Base-by-base conservation (phyloP, 805 yeast genomes). In the Saturnispora bothae region DNA sequence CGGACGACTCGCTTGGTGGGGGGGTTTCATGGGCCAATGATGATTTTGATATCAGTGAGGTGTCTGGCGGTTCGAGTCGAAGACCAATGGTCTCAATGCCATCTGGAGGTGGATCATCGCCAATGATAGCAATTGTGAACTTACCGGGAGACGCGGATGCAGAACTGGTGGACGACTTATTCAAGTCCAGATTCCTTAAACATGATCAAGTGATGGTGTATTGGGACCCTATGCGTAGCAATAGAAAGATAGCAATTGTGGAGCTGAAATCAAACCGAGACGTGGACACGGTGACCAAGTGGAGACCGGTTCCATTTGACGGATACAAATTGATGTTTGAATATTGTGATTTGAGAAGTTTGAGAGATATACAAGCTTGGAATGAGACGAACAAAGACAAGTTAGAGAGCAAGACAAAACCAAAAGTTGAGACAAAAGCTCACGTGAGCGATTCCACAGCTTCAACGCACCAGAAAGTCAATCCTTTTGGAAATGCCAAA, bases 401-500 rank as follows among this genome's bases (percentile, higher is more conserved):
- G 28, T 19, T 19, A 31, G 26, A 26, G 32, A 22, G 15, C 29
- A 31, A n/a, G 18, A 34, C 29, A 31, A 31, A 22, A 33, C 14
- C 43, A 21, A 10, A 22, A 8, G 26, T 13, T 14, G 29, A 34
- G 27, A 19, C 4, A 8, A n/a, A 26, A n/a, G 15, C 28, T 12
- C 13, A n/a, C 12, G 28, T 6, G 6, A 6, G 15, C 5, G 13
- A 12, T 3, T 21, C 33, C 8, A 8, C 36, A n/a, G 36, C 15
- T 5, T 10, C 63, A 4, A 78, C 10, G 10, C 7, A 10, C 25
- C 10, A 22, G 25, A 22, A 22, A 22, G 49, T 70, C 0, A 82
- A 76, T 52, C 89, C 94, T 5, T 84, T 85, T 61, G 95, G 95
- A 0, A 63, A 71, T 4, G 95, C 95, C 1, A 82, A 75, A 59